phyloP scores from a whole-genome alignment of 2,329 filamentous ascomycete genomes.

The Claviceps sp. region DNA sequence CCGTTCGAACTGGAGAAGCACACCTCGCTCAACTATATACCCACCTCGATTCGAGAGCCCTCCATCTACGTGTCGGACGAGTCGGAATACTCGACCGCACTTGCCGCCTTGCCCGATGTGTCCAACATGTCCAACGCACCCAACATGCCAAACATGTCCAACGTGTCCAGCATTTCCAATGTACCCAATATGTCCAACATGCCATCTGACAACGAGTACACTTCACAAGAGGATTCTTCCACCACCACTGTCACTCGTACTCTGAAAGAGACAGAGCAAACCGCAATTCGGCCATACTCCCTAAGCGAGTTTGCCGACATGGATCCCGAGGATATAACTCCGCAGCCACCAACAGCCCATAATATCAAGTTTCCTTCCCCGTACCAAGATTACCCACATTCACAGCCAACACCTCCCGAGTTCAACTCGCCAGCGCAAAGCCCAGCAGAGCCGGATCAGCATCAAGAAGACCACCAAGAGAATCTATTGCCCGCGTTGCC shows the following conservation, averaged over 20 bases:
- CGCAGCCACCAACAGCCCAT: constrained; percentile 16
- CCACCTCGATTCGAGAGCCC: constrained; percentile 33
- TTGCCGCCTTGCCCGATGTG: constrained; percentile 16
- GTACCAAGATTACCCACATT: constrained; percentile 7
- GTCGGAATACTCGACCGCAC: constrained; percentile 31
- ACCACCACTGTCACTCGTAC: background rate
- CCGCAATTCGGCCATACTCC: constrained; percentile 20
- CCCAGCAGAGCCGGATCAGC: constrained; percentile 1
- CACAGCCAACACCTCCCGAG: constrained; percentile 7
- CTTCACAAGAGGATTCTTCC: constrained; percentile 5
- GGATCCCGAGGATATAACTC: constrained; percentile 23
- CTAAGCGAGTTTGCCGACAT: constrained; percentile 28
- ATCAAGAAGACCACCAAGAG: constrained; percentile 9
- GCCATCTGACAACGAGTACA: constrained; percentile 7
- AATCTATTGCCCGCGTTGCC: constrained; percentile 24
- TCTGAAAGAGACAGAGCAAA: constrained; percentile 4
- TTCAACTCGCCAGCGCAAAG: constrained; percentile 1
- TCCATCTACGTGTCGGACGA: constrained; percentile 50
- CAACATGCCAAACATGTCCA: constrained; percentile 4
- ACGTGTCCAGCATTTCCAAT: constrained; percentile 10
- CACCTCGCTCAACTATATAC: constrained; percentile 37
- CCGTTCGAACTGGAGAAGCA: constrained; percentile 53
- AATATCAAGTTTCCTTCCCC: constrained; percentile 2
- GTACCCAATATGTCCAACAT: constrained; percentile 5
- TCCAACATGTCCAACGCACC: constrained; percentile 2